Conservation (phyloP, 1,284 basidiomycete species). For the Puccinia novopanici region DNA sequence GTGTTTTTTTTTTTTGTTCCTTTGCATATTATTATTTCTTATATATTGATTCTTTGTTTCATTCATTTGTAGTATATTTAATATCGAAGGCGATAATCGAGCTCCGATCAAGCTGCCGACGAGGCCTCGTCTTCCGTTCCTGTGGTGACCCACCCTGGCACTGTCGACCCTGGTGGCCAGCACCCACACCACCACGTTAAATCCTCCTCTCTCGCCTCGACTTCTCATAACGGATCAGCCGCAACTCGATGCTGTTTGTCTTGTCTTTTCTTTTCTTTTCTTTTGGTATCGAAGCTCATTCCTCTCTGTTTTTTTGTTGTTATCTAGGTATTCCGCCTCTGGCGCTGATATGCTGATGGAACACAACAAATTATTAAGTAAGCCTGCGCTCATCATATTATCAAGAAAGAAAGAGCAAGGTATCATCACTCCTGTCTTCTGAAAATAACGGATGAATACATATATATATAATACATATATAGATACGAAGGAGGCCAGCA, state of each 20-base stretch:
- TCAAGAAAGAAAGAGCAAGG: too few relatives aligned
- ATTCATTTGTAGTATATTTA: constrained; percentile 28
- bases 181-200: background rate
- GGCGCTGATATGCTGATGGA: constrained; percentile 49
- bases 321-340: constrained; percentile 35
- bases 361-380: constrained; percentile 37
- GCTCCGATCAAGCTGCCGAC: constrained; percentile 35
- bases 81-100: constrained; percentile 42
- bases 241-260: constrained; percentile 43
- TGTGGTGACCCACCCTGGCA: background rate
- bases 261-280: background rate
- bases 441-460: too few relatives aligned
- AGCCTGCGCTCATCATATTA: too few relatives aligned
- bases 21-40: background rate
- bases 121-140: background rate
- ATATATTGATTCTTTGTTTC: background rate
- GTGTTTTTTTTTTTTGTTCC: background rate
- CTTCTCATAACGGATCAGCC: constrained; percentile 31
- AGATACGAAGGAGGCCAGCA: constrained; percentile 4
- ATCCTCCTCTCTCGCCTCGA: background rate
- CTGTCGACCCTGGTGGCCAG: background rate
- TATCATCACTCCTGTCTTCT: too few relatives aligned
- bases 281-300: background rate
- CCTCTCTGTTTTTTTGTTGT: background rate
- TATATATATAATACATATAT: too few relatives aligned